A percentile compares a stretch with the other conserved stretches of the same genome.
Conservation (phyloP, 176 grass and related monocot genomes). For the Hyparrhenia diplandra region DNA sequence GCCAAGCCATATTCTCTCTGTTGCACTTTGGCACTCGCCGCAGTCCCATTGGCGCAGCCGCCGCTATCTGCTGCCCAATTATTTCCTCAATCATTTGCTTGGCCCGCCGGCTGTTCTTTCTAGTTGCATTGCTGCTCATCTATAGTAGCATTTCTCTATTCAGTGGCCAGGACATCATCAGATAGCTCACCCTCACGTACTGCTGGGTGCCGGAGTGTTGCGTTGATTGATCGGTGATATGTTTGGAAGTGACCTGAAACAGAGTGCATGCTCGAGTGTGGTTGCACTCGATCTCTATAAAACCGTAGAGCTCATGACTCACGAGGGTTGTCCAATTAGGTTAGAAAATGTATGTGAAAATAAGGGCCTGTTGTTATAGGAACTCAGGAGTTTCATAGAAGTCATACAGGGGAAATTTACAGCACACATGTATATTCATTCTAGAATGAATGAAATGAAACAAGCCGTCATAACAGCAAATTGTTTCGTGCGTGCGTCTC, state of each 20-base stretch:
- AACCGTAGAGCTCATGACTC: background rate
- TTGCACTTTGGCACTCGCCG: slow-evolving; percentile 44
- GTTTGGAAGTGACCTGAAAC: background rate
- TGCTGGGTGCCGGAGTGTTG: background rate
- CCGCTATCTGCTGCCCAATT: background rate
- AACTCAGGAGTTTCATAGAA: too few relatives aligned
- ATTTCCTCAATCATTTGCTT: slow-evolving; percentile 29
- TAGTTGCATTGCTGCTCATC: background rate
- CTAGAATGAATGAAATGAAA: too few relatives aligned
- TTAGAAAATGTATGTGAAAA: background rate
- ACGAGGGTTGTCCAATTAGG: background rate
- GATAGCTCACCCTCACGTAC: background rate
- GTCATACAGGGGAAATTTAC: too few relatives aligned
- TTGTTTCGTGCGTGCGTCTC: too few relatives aligned
- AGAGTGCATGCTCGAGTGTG: background rate
- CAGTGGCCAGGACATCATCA: slow-evolving; percentile 11
- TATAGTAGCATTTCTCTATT: background rate
- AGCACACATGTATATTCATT: too few relatives aligned
- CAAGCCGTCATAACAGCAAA: too few relatives aligned
- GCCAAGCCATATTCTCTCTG: slow-evolving; percentile 20
- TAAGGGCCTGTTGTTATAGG: too few relatives aligned
- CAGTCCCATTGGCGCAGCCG: background rate
- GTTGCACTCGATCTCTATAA: background rate
- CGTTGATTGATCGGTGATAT: slow-evolving; percentile 5
- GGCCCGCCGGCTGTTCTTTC: background rate